A percentile compares a stretch with the other conserved stretches of the same genome.
Evolutionary conservation across 2,329 filamentous ascomycete genomes (phyloP).

Genomic region (Botrytis byssoidea): DNA sequence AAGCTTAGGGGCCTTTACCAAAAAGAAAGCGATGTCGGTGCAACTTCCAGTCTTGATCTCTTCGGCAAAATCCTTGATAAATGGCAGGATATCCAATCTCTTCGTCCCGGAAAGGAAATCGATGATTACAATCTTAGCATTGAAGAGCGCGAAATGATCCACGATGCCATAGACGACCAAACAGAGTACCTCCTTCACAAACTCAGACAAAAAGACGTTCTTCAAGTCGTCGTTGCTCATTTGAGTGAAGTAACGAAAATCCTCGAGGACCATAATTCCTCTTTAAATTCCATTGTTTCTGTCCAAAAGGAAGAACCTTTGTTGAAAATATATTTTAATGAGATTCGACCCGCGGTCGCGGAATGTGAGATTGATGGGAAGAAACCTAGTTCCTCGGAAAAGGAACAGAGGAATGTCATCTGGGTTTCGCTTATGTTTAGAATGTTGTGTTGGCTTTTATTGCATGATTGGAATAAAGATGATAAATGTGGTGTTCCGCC

Average conservation of each 20-base stretch:
- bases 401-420: conserved; percentile 41
- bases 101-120: not conserved
- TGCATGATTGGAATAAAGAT: conserved; percentile 56
- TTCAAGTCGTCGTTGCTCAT: conserved; percentile 34
- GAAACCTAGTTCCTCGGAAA: conserved; percentile 19
- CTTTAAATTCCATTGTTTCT: conserved; percentile 39
- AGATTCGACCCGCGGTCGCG: conserved; percentile 45
- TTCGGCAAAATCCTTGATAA: conserved; percentile 24
- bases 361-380: conserved; percentile 36
- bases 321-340: conserved; percentile 53
- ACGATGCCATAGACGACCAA: conserved; percentile 32
- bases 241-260: conserved; percentile 42
- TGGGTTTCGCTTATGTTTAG: conserved; percentile 56
- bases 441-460: conserved; percentile 58
- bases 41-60: not conserved
- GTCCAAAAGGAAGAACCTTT: conserved; percentile 51
- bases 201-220: conserved; percentile 29
- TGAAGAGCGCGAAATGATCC: conserved; percentile 33
- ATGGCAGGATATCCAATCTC: conserved; percentile 28
- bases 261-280: conserved; percentile 45
- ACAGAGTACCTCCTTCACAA: conserved; percentile 29
- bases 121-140: conserved; percentile 29
- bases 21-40: conserved; percentile 14
- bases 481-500: conserved; percentile 54
- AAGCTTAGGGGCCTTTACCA: conserved; percentile 27